Evolutionary conservation across 1,284 basidiomycete species (phyloP), one percentile per base, ranked within the genome.

Genomic region (Ustilago shanxiensis): DNA sequence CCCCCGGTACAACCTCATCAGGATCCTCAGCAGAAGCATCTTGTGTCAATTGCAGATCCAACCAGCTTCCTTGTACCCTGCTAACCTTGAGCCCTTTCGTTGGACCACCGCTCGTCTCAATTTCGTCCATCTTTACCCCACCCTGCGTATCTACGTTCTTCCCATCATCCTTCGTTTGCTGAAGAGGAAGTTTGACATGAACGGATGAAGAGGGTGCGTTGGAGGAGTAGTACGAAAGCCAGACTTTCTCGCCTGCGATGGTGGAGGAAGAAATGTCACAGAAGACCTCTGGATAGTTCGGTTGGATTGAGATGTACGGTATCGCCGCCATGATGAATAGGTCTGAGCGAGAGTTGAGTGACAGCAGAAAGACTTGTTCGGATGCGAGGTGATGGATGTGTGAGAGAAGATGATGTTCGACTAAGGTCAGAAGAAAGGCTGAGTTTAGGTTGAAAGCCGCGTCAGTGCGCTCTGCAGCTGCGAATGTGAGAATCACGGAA

Each of bases 161-260:
- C 5, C 78, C 82, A 8, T 67, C 75, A n/a, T 66, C 61, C 10
- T 79, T 78, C 24, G 72, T 71, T 29, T 71, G 76, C 0, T 71
- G 44, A 64, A 80, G 67, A 1, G 64, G 52, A 22, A 82, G 37
- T 28, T 67, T 75, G 44, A 71, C 45, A 37, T 82, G 80, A 1
- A 82, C 68, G 31, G 65, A 69, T 13, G 66, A 71, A 1, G 60
- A 69, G 11, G 79, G 80, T 1, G 73, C 73, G 39, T 82, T 82
- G 41, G 62, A 56, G 13, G 74, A 28, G 86, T 93, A 93, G 84
- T 90, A 91, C 0, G 92, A 92, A 2, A 93, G 85, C 92, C 92
- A 93, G 78, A 91, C 89, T 51, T 88, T 88, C 67, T 93, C 92
- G 2, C 85, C 87, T 0, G 90, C 88, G 5, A 91, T 86, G 4